Evolutionary conservation across 139 green algal species (phyloP).

Genomic region (Cymbomonas tetramitiformis): DNA sequence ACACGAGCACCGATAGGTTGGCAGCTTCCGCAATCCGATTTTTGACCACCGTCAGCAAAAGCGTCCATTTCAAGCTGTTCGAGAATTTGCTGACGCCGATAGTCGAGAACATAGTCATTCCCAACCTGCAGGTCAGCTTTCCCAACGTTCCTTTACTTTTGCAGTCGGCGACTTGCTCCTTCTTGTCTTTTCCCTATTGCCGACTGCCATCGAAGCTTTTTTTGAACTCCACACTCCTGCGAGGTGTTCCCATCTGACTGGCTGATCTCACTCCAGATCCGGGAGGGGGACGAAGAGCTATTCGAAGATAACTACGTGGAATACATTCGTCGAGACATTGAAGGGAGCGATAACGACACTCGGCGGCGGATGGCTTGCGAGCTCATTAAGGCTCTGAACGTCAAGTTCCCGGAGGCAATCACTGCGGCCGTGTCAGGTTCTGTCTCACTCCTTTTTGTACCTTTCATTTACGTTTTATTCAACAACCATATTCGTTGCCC

Average conservation of each 20-base stretch:
- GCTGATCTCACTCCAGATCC: too few relatives aligned
- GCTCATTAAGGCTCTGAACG: slow-evolving; percentile 66
- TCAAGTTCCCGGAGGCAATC: slow-evolving; percentile 56
- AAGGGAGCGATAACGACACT: slow-evolving; percentile 88
- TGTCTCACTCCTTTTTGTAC: too few relatives aligned
- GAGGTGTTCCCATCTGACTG: too few relatives aligned
- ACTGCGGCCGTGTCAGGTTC: background rate
- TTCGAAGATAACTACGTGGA: slow-evolving; percentile 91
- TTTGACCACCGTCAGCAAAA: slow-evolving; percentile 69
- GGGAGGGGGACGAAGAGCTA: slow-evolving; percentile 63
- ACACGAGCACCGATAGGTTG: slow-evolving; percentile 51
- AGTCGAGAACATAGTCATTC: slow-evolving; percentile 66
- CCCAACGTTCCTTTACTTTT: too few relatives aligned
- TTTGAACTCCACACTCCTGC: too few relatives aligned
- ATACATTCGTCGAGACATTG: slow-evolving; percentile 80
- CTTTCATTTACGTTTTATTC: too few relatives aligned
- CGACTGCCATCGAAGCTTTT: too few relatives aligned
- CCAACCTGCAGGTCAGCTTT: too few relatives aligned
- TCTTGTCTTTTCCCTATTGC: too few relatives aligned
- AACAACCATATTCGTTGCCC: too few relatives aligned
- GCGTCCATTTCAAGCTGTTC: slow-evolving; percentile 74
- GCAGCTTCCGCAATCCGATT: slow-evolving; percentile 82
- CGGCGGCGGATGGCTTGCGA: slow-evolving; percentile 75
- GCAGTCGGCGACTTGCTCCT: too few relatives aligned
- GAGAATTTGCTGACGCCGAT: slow-evolving; percentile 34